These are phyloP conservation scores for Setomelanomma holmii DNA, from an alignment of 2,329 filamentous ascomycete genomes.

Conservation along the genomic window DNA sequence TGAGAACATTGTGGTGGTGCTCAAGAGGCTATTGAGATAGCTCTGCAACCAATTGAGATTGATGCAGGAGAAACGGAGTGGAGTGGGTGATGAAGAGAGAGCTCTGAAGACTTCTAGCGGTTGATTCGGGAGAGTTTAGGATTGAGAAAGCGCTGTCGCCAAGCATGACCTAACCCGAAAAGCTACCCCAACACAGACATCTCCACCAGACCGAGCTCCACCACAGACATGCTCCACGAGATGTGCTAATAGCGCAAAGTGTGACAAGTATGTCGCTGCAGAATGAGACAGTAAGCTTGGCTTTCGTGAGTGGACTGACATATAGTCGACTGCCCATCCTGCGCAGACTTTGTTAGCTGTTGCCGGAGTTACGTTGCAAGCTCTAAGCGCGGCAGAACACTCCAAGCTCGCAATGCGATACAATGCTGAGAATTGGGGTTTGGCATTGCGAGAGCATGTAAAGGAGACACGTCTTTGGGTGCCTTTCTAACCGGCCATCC, in stretches of 20 bases:
- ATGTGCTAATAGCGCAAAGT: neutral
- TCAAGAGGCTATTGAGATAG: constrained; percentile 51
- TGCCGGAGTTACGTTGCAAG: too few relatives aligned
- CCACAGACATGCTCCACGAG: constrained; percentile 1
- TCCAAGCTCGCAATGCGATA: too few relatives aligned
- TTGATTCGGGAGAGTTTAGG: constrained; percentile 20
- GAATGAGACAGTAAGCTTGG: too few relatives aligned
- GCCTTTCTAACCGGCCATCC: too few relatives aligned
- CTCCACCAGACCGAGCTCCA: neutral
- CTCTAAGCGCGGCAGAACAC: too few relatives aligned
- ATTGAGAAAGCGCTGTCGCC: constrained; percentile 28
- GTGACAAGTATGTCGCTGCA: too few relatives aligned
- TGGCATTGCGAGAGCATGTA: too few relatives aligned
- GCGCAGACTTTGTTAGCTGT: too few relatives aligned
- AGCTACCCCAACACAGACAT: constrained; percentile 12
- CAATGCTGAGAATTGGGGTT: too few relatives aligned
- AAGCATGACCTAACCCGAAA: constrained; percentile 27
- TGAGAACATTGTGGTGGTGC: constrained; percentile 82
- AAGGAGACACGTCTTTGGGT: too few relatives aligned
- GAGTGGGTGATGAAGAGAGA: constrained; percentile 50
- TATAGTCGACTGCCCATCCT: too few relatives aligned
- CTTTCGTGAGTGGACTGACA: too few relatives aligned
- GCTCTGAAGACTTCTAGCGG: constrained; percentile 41
- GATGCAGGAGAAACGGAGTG: constrained; percentile 50
- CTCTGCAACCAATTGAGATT: constrained; percentile 54